A percentile compares a stretch with the other conserved stretches of the same genome.
Evolutionary conservation across 192 early-diverging fungal species (phyloP).

Genomic region (Mortierella claussenii): DNA sequence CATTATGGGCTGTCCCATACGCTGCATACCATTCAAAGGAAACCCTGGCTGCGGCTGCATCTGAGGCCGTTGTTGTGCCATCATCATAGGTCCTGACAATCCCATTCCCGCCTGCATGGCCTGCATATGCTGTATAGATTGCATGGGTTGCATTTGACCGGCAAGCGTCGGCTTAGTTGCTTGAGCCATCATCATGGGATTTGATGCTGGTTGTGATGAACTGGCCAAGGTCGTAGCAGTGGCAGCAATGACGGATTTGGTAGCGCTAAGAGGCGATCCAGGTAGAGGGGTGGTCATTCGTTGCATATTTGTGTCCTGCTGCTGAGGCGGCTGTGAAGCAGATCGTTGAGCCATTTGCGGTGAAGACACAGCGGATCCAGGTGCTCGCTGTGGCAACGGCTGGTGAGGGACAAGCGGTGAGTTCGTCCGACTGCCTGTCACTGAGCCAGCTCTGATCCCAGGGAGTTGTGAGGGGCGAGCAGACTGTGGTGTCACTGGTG

Average conservation of each 20-base stretch:
- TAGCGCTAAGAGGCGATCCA: slow-evolving; percentile 11
- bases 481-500: background rate
- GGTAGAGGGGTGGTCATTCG: background rate
- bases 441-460: slow-evolving; percentile 1
- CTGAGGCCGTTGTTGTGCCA: slow-evolving; percentile 1
- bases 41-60: slow-evolving; percentile 11
- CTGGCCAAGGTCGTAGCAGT: background rate
- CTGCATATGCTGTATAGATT: background rate
- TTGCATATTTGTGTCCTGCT: background rate
- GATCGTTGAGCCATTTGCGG: slow-evolving; percentile 3
- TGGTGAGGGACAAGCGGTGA: slow-evolving; percentile 14
- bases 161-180: background rate
- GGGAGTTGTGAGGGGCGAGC: background rate
- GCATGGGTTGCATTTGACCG: background rate
- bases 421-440: slow-evolving; percentile 1
- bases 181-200: background rate
- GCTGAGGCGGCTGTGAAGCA: background rate
- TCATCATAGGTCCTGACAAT: slow-evolving; percentile 3
- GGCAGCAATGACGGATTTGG: background rate
- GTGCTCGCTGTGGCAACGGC: slow-evolving; percentile 1
- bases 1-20: background rate
- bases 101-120: background rate
- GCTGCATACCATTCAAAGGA: background rate
- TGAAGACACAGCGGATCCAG: slow-evolving; percentile 8
- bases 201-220: background rate